phyloP scores from a whole-genome alignment of 495 filamentous ascomycete genomes.

The Daldinia concentrica region DNA sequence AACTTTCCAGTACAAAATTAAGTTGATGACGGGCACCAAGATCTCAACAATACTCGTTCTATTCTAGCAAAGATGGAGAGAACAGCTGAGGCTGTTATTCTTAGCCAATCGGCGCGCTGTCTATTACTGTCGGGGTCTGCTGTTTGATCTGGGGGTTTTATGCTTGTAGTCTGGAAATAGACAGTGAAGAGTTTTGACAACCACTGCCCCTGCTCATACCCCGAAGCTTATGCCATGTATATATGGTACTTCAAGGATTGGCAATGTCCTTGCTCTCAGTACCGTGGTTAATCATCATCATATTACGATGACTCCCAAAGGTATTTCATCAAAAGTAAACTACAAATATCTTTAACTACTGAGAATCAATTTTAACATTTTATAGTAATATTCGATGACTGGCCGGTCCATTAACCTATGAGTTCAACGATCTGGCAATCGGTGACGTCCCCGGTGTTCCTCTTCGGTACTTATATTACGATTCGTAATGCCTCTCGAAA shows the following conservation, averaged over 20 bases:
- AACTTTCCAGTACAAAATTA: no score
- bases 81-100: background rate
- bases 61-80: background rate
- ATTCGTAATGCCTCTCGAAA: slow-evolving; percentile 30
- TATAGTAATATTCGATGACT: background rate
- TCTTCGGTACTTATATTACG: background rate
- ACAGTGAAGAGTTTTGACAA: slow-evolving; percentile 9
- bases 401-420: background rate
- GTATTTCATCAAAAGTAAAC: background rate
- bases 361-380: no score
- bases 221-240: background rate
- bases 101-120: background rate
- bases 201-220: background rate
- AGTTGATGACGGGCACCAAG: no score
- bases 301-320: background rate
- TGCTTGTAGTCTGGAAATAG: slow-evolving; percentile 23
- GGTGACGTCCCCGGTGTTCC: background rate
- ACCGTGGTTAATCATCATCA: background rate
- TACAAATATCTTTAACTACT: background rate
- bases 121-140: background rate
- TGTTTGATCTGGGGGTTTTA: slow-evolving; percentile 19
- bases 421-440: background rate
- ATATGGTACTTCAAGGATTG: background rate
- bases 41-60: background rate
- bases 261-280: background rate